Evolutionary conservation across 2,329 filamentous ascomycete genomes (phyloP).

Genomic region (Sphaerulina vaccinii): DNA sequence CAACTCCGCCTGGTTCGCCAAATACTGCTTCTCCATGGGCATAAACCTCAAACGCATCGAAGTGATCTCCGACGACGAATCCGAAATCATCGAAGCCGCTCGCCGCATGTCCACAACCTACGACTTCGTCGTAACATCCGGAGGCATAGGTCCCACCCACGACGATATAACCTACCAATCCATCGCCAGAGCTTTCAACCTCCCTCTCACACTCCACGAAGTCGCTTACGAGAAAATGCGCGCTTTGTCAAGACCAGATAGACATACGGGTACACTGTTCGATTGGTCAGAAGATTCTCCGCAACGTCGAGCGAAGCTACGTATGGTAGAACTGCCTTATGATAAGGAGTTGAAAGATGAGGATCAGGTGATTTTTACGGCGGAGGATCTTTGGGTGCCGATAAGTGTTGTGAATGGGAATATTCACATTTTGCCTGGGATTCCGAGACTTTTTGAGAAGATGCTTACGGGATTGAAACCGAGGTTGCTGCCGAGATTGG

Average conservation of each 20-base stretch:
- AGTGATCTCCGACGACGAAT: slow-evolving; percentile 89
- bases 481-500: slow-evolving; percentile 65
- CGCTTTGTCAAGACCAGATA: slow-evolving; percentile 68
- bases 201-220: slow-evolving; percentile 74
- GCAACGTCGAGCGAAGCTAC: slow-evolving; percentile 73
- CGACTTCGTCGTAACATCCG: slow-evolving; percentile 92
- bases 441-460: slow-evolving; percentile 78
- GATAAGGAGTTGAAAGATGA: slow-evolving; percentile 62
- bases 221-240: slow-evolving; percentile 81
- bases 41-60: slow-evolving; percentile 80
- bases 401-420: slow-evolving; percentile 88
- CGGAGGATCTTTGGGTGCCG: slow-evolving; percentile 86
- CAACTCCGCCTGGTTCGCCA: slow-evolving; percentile 64
- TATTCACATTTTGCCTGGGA: slow-evolving; percentile 86
- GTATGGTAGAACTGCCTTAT: slow-evolving; percentile 85
- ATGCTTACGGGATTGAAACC: slow-evolving; percentile 77
- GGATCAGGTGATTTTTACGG: slow-evolving; percentile 75
- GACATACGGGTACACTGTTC: slow-evolving; percentile 65
- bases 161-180: slow-evolving; percentile 97
- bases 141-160: slow-evolving; percentile 94
- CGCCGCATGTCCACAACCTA: slow-evolving; percentile 83
- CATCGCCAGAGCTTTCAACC: slow-evolving; percentile 82
- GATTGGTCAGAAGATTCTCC: slow-evolving; percentile 82
- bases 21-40: slow-evolving; percentile 64
- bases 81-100: slow-evolving; percentile 84